Evolutionary conservation across 805 yeast genomes (phyloP), one percentile per base, ranked within the genome.

Genomic region (Metschnikowia gelsemii): DNA sequence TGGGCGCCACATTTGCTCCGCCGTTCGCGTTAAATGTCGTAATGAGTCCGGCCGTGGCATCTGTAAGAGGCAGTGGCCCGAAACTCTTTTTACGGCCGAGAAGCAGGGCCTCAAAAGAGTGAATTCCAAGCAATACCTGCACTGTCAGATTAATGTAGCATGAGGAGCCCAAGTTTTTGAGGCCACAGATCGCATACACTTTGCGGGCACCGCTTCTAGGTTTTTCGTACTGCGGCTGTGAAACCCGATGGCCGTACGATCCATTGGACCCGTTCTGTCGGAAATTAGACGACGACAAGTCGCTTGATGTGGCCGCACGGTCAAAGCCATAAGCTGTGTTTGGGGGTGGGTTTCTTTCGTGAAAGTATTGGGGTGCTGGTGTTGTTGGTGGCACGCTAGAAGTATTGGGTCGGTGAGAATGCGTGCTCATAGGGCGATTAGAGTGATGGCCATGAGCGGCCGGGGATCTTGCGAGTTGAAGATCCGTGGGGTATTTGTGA

Each of bases 91-190:
- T 20, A 9, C 42, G 33, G 19, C 35, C 25, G 13, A 69, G 62
- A 47, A 83, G 78, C 12, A 83, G 57, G 3, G 64, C 57, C 40
- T 80, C 66, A 51, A 85, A 79, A 18, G 57, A 54, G 0, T 62
- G 50, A 0, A 82, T 58, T 2, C 80, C 84, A 59, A 82, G 82
- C 5, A 85, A 57, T 47, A 87, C 75, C 58, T 85, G 95, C 9
- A 85, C 57, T 68, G 85, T 80, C 56, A 84, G 77, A 55, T 85
- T 85, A 43, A 85, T 79, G 56, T 85, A 85, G 53, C 95, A 85
- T 0, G 90, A 82, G 30, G 82, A 81, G 0, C 89, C 88, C 61
- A 76, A 66, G 55, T 85, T 85, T 45, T 76, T 65, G 38, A 85
- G 59, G 0, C 90, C 87, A 40, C 85, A 80, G 12, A 80, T 68